These are phyloP conservation scores for Santalum album DNA, from an alignment of 164 flowering plant species.

Conservation along the genomic window DNA sequence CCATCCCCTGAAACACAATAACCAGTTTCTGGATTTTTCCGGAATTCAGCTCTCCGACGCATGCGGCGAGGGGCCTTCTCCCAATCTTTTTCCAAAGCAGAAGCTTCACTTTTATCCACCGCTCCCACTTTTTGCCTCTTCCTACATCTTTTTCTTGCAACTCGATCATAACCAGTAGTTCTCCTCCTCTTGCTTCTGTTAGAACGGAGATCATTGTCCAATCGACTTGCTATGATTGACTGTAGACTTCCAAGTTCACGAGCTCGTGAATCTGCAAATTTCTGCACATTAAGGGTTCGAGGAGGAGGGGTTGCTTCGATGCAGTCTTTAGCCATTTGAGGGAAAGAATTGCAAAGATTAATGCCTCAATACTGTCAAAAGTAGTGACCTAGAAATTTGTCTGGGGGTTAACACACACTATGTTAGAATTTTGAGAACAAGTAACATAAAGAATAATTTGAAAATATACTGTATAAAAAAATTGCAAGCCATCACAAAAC, in stretches of 20 bases:
- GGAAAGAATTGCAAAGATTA: no score
- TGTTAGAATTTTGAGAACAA: no score
- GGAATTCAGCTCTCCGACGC: conserved; percentile 48
- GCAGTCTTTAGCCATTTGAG: conserved; percentile 13
- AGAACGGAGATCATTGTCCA: conserved; percentile 47
- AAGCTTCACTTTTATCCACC: conserved; percentile 5
- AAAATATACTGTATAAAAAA: no score
- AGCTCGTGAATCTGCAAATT: conserved; percentile 61
- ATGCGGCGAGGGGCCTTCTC: conserved; percentile 40
- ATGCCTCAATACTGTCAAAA: no score
- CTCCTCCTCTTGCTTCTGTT: conserved; percentile 64
- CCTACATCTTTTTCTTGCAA: conserved; percentile 18
- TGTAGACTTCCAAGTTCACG: conserved; percentile 64
- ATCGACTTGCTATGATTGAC: conserved; percentile 36
- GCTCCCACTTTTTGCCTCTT: conserved; percentile 27
- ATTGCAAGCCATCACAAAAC: no score
- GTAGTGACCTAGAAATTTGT: no score
- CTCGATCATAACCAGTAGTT: conserved; percentile 52
- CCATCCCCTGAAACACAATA: conserved; percentile 66
- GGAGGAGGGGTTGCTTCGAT: conserved; percentile 35
- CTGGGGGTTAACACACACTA: no score
- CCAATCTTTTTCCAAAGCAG: conserved; percentile 15
- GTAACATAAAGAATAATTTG: no score
- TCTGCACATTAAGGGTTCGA: conserved; percentile 44
- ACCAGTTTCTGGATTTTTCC: conserved; percentile 41